Base-by-base conservation (phyloP, 2,329 filamentous ascomycete genomes). In the Thyridium curvatum region DNA sequence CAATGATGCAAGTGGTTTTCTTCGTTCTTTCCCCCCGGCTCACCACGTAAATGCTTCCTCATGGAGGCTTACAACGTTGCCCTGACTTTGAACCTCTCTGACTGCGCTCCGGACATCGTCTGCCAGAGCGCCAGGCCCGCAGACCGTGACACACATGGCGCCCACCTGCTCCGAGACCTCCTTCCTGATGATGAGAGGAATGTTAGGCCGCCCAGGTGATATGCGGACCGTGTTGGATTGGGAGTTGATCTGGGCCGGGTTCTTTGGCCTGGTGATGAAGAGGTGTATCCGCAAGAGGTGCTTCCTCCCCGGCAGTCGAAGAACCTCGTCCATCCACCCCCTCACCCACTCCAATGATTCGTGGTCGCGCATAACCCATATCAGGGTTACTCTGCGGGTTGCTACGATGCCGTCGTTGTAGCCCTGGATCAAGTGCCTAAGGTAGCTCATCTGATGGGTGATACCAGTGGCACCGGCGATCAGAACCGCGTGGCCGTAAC, bases 381-480 rank as follows among this genome's bases (percentile, higher is more conserved):
- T 79, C 8, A 97, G 78, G 2, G 84, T 86, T 34, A 97, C 66
- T 31, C 83, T 80, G 37, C 89, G 82, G 4, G 87, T 88, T 4
- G 91, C 89, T 30, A 89, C 80, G 1, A 81, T 89, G 42, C 79
- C 77, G 1, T 77, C 68, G 39, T 79, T 77, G 59, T 76, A 84
- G 4, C 84, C 84, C 39, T 79, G 66, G 42, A 91, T 74, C 4
- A 91, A 69, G 37, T 93, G 83, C 40, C 81, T 82, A 8, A 96
- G 75, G 59, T 94, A 94, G 28, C 89, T 86, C 21, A 97, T 78
- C 58, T 94, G 89, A 60, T 97, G 91, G 1, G 91, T 95, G 63
- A 98, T 97, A 45, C 93, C 93, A 5, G 93, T 89, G 41, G 91
- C 87, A 41, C 89, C 90, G 12, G 91, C 90, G 56, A 96, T 89